phyloP scores from a whole-genome alignment of 1,284 basidiomycete species.

The Sanghuangporus sanghuang region DNA sequence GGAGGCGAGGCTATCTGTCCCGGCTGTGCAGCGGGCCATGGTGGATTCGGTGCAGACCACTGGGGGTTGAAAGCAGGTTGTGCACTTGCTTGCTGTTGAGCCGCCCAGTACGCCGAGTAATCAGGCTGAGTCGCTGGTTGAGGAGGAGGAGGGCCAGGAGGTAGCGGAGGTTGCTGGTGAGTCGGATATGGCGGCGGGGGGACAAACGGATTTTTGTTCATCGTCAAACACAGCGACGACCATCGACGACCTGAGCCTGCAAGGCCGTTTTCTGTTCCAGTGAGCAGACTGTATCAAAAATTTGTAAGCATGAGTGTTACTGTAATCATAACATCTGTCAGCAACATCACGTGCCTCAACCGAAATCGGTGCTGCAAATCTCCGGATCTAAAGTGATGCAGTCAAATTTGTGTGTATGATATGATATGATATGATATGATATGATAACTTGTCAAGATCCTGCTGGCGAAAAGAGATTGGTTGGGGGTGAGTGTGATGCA shows the following conservation, averaged over 20 bases:
- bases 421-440: too few relatives aligned
- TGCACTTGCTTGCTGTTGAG: conserved; percentile 40
- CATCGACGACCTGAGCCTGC: not conserved
- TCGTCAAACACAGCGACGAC: conserved; percentile 22
- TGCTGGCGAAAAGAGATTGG: not conserved
- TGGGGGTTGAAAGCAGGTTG: conserved; percentile 40
- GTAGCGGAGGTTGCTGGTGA: conserved; percentile 63
- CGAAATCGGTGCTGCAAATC: not conserved
- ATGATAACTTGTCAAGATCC: too few relatives aligned
- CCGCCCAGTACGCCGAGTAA: conserved; percentile 73
- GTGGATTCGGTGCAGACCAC: conserved; percentile 42
- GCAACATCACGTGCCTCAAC: not conserved
- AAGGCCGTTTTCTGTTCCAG: too few relatives aligned
- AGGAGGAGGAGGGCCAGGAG: conserved; percentile 71
- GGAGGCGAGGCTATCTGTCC: conserved; percentile 40
- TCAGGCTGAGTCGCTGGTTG: conserved; percentile 57
- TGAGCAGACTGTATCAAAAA: too few relatives aligned
- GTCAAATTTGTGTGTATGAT: not conserved
- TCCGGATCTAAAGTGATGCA: not conserved
- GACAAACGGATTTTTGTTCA: conserved; percentile 80
- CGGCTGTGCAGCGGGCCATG: conserved; percentile 58
- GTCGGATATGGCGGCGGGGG: conserved; percentile 61
- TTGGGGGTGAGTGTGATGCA: not conserved
- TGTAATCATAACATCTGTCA: too few relatives aligned
- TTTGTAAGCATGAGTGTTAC: too few relatives aligned